phyloP scores from a whole-genome alignment of 2,329 filamentous ascomycete genomes.

The Blastomyces gilchristii region DNA sequence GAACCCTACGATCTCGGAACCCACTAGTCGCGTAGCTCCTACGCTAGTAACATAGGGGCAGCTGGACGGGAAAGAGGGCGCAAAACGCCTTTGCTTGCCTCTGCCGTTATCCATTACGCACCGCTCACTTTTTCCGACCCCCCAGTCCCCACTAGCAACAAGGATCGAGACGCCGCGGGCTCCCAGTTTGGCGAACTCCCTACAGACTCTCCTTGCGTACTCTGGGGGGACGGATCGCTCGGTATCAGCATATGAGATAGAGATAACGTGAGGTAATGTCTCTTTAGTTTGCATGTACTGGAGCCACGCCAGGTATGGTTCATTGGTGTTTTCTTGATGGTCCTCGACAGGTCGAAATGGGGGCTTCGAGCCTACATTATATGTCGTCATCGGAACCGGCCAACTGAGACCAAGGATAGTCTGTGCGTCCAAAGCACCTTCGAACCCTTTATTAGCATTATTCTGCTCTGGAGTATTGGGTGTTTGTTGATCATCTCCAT shows the following conservation, averaged over 20 bases:
- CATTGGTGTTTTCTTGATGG: conserved; percentile 34
- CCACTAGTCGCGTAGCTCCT: conserved; percentile 45
- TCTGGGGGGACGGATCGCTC: conserved; percentile 51
- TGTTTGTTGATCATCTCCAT: neutral
- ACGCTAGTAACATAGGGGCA: conserved; percentile 56
- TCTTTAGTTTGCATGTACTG: conserved; percentile 47
- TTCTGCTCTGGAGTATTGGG: neutral
- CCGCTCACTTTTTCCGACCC: conserved; percentile 47
- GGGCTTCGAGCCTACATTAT: conserved; percentile 1
- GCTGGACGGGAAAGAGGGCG: conserved; percentile 45
- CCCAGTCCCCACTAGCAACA: conserved; percentile 52
- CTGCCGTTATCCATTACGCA: conserved; percentile 31
- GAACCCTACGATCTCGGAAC: conserved; percentile 41
- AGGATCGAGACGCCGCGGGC: conserved; percentile 56
- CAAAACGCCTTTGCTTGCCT: conserved; percentile 41
- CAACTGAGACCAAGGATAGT: neutral
- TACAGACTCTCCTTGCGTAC: conserved; percentile 53
- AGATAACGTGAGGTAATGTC: conserved; percentile 52
- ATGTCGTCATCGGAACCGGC: conserved; percentile 1
- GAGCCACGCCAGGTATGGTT: conserved; percentile 57
- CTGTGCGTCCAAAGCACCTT: conserved; percentile 1
- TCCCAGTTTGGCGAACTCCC: conserved; percentile 53
- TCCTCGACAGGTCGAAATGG: conserved; percentile 1
- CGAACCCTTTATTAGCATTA: neutral
- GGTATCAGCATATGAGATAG: conserved; percentile 59